These are phyloP conservation scores for Potentilla sterilis DNA, from an alignment of 306 rosid species.

Conservation along the genomic window DNA sequence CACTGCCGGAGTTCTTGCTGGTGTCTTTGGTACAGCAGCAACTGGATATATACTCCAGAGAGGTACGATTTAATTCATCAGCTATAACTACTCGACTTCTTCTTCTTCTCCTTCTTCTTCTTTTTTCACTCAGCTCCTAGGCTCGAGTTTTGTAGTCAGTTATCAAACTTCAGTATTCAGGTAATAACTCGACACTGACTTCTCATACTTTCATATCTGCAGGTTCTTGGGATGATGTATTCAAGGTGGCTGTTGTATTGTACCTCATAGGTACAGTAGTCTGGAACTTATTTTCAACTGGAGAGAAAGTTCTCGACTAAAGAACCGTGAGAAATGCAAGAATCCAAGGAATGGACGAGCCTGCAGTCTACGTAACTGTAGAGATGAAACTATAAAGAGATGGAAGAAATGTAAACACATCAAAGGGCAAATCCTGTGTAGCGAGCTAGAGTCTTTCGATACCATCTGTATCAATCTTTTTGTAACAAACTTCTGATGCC, in stretches of 20 bases:
- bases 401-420: constrained; percentile 27
- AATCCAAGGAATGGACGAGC: constrained; percentile 21
- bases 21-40: constrained; percentile 94
- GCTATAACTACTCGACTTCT: constrained; percentile 1
- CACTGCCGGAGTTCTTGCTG: constrained; percentile 96
- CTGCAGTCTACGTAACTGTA: constrained; percentile 8
- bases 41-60: constrained; percentile 91
- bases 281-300: constrained; percentile 84
- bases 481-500: constrained; percentile 36
- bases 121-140: background rate
- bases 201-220: constrained; percentile 29
- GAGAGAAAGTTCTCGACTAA: constrained; percentile 76
- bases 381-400: background rate
- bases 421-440: constrained; percentile 23
- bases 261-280: constrained; percentile 76
- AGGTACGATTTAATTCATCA: constrained; percentile 37
- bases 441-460: constrained; percentile 2
- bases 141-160: background rate
- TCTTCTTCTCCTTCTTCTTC: constrained; percentile 16
- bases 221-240: constrained; percentile 96
- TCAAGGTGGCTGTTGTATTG: constrained; percentile 79
- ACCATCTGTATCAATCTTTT: constrained; percentile 28
- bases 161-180: background rate
- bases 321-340: constrained; percentile 23
- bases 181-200: background rate